Conservation (phyloP, 495 filamentous ascomycete genomes). For the Aspergillus olivimuriae region DNA sequence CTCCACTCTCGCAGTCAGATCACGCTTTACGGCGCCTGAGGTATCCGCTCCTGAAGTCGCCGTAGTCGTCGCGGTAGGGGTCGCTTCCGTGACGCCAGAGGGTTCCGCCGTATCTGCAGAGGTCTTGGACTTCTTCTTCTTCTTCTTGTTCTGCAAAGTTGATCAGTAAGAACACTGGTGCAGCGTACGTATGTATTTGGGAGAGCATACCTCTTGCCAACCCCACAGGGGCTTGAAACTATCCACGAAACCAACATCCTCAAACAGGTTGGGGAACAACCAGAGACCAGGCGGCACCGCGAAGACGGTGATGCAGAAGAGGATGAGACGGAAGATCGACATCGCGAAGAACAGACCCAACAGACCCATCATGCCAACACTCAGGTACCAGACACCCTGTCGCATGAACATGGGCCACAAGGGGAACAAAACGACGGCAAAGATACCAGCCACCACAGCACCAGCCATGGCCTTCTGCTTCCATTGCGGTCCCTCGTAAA, state of each 20-base stretch:
- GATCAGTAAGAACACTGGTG: neutral
- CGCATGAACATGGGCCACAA: constrained; percentile 90
- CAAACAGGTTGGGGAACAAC: constrained; percentile 97
- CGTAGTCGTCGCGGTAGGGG: constrained; percentile 53
- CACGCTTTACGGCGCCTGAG: constrained; percentile 40
- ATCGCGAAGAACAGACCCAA: constrained; percentile 95
- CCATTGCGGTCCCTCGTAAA: constrained; percentile 91
- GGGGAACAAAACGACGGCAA: constrained; percentile 88
- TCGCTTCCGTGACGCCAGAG: constrained; percentile 27
- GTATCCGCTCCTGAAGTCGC: constrained; percentile 49
- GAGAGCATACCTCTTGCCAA: constrained; percentile 80
- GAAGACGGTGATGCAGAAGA: constrained; percentile 93
- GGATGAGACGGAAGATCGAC: constrained; percentile 89
- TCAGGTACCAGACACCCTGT: constrained; percentile 95
- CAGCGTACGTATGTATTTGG: constrained; percentile 2
- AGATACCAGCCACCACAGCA: constrained; percentile 72
- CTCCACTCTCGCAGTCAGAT: constrained; percentile 57
- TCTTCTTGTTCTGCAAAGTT: constrained; percentile 34
- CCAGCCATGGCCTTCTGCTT: constrained; percentile 87
- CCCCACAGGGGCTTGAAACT: constrained; percentile 96
- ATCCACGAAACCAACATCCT: constrained; percentile 97
- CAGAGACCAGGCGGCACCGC: constrained; percentile 80
- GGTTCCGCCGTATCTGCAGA: constrained; percentile 39
- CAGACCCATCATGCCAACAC: constrained; percentile 87
- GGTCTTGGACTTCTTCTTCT: constrained; percentile 66